Conservation (phyloP, 352 stramenopile species). For the Phytophthora vignae region DNA sequence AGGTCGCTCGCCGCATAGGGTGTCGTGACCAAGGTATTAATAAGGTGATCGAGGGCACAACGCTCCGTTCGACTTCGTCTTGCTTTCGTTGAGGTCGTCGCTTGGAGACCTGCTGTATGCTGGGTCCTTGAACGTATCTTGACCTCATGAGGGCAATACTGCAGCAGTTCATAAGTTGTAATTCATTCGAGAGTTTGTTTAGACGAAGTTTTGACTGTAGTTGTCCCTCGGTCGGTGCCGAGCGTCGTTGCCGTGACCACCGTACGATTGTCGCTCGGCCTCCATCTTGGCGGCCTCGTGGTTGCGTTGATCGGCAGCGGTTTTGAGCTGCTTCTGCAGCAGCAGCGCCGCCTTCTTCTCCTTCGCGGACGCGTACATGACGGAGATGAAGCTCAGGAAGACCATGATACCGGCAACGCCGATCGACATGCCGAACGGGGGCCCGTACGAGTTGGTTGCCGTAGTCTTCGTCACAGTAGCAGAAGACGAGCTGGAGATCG, state of each 20-base stretch:
- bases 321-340: conserved; percentile 26
- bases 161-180: conserved; percentile 10
- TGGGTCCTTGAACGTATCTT: conserved; percentile 2
- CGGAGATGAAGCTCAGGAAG: conserved; percentile 40
- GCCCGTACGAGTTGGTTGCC: conserved; percentile 19
- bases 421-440: conserved; percentile 35
- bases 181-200: conserved; percentile 19
- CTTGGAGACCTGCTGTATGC: conserved; percentile 1
- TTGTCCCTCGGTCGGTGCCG: conserved; percentile 37
- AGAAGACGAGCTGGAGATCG: conserved; percentile 23
- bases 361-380: conserved; percentile 22
- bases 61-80: neutral
- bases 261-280: conserved; percentile 13
- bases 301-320: conserved; percentile 8
- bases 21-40: conserved; percentile 5
- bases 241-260: conserved; percentile 17
- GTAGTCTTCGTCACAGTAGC: conserved; percentile 10
- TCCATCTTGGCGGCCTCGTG: conserved; percentile 2
- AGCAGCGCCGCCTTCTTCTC: conserved; percentile 26
- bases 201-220: conserved; percentile 67
- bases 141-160: conserved; percentile 2
- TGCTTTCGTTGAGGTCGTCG: neutral
- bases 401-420: conserved; percentile 22
- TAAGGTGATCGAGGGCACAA: neutral
- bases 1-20: neutral